Base-by-base conservation (phyloP, 83 land plant species). In the Thuja plicata region DNA sequence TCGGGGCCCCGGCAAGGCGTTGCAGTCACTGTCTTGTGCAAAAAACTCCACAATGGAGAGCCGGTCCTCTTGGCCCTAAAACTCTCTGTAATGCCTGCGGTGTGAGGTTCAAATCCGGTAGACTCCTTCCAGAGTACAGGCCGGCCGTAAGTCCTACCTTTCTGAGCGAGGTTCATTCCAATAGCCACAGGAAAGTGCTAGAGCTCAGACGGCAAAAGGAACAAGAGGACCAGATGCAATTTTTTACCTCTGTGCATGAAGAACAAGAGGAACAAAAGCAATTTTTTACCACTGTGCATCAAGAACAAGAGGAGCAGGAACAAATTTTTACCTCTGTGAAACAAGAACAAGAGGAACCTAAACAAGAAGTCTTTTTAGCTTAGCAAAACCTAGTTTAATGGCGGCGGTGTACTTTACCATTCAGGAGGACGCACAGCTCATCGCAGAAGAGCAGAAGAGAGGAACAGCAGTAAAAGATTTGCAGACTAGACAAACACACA, bases 71-170 rank as follows among this genome's bases (percentile, higher is more conserved):
- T 46, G 98, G 98, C 3, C 93, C 97, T 38, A 96, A 96, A 87
- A 96, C 96, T 3, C 91, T 96, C 35, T 96, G 98, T 89, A 96
- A 96, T 87, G 98, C 98, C 13, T 97, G 98, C 84, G 98, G 98
- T 5, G 98, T 97, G 86, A 93, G 98, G 48, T 97, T 89, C 94
- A 97, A 97, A 88, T 95, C 97, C 34, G 98, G 98, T 21, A 91
- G 98, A 55, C 94, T 97, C 73, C 87, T 97, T 19, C 98, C 98
- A 74, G 98, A 97, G 88, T 97, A 97, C 87, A 84, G 98, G 6
- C 98, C 98, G n/a, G 98, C 98, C 32, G 88, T 94, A 32, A 95
- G 97, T 91, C 98, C 98, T 12, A 93, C 95, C 0, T 97, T 94
- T 79, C 87, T 96, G 17, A 92, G 91, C 89, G 92, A 93, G 9